These are phyloP conservation scores for Phytopythium boreale DNA, from an alignment of 352 stramenopile genomes.

Conservation along the genomic window DNA sequence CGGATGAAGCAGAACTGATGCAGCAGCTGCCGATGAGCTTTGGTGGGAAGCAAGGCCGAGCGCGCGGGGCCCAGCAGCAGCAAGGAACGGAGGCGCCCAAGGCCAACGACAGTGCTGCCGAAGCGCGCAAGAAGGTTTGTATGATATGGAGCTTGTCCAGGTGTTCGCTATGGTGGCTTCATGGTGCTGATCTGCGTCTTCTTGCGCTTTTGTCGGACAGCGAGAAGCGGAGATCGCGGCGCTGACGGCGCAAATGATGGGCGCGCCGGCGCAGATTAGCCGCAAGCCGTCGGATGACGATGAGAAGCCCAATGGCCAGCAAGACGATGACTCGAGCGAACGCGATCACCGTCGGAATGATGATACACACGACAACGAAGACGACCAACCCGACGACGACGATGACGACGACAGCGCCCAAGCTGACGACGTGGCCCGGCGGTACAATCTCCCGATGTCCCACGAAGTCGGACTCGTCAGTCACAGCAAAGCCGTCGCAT, in stretches of 20 bases:
- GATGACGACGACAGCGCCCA: conserved; percentile 34
- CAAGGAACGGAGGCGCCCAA: not conserved
- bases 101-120: conserved; percentile 2
- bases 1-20: conserved; percentile 21
- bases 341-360: not conserved
- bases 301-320: not conserved
- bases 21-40: conserved; percentile 52
- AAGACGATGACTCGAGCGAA: not conserved
- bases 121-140: conserved; percentile 38
- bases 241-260: conserved; percentile 78
- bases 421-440: conserved; percentile 45
- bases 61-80: not conserved
- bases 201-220: conserved; percentile 13
- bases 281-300: not conserved
- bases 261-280: conserved; percentile 18
- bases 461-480: conserved; percentile 61
- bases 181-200: not conserved
- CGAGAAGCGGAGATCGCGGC: conserved; percentile 63
- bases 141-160: not conserved
- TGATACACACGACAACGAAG: conserved; percentile 14
- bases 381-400: conserved; percentile 8
- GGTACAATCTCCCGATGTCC: conserved; percentile 72
- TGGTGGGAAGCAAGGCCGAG: conserved; percentile 21
- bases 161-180: not conserved
- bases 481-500: conserved; percentile 60